Percentiles rank a stretch among this genome's conserved stretches.
phyloP scores from a whole-genome alignment of 2,329 filamentous ascomycete genomes.

The Stenocarpella maydis region DNA sequence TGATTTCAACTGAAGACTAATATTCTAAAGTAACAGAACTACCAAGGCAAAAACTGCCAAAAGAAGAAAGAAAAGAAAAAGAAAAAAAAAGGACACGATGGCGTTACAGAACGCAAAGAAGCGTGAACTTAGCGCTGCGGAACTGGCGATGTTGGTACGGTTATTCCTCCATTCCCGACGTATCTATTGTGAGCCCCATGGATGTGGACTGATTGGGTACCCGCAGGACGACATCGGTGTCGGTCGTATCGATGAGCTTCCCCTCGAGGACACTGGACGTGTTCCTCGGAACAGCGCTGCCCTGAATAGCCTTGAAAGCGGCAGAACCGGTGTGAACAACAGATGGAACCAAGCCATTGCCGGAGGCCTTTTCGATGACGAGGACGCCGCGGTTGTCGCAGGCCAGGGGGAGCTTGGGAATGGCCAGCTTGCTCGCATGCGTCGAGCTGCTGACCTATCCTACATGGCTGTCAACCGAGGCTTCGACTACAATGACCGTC shows the following conservation, averaged over 20 bases:
- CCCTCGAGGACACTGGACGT: constrained; percentile 37
- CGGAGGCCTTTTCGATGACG: constrained; percentile 42
- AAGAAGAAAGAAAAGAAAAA: not conserved
- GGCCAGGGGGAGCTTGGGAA: constrained; percentile 42
- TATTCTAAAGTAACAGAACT: not conserved
- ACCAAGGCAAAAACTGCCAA: not conserved
- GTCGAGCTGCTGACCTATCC: constrained; percentile 21
- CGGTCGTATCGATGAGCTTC: constrained; percentile 40
- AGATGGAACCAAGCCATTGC: constrained; percentile 36
- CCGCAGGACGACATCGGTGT: constrained; percentile 44
- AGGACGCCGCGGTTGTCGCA: constrained; percentile 42
- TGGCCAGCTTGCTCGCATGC: constrained; percentile 39
- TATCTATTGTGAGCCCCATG: not conserved
- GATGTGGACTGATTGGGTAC: not conserved
- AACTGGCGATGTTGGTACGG: constrained; percentile 26
- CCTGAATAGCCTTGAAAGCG: not conserved
- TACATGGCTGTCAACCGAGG: not conserved
- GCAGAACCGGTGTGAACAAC: constrained; percentile 6
- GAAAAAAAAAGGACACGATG: too few species aligned
- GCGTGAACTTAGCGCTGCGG: constrained; percentile 9
- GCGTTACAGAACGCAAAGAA: not conserved
- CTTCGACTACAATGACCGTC: not conserved
- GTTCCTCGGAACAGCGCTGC: not conserved
- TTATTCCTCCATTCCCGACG: not conserved
- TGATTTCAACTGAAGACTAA: not conserved